Evolutionary conservation across 441 rosid genomes (phyloP), one percentile per base, ranked within the genome.

Genomic region (Bocquillonia castaneifolia): DNA sequence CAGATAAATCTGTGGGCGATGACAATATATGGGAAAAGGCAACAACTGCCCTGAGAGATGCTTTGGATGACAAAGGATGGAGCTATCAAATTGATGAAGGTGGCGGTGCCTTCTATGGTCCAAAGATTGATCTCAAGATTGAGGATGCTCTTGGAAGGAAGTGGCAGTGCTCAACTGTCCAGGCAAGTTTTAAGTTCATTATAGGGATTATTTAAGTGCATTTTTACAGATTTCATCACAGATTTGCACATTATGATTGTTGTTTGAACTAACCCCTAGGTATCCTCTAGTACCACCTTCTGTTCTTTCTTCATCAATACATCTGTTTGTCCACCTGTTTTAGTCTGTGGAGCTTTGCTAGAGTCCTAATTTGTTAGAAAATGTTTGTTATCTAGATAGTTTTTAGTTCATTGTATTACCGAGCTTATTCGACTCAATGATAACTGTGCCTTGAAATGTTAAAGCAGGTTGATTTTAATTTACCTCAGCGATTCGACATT

Each of bases 81-180:
- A 78, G 72, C 81, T 90, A 90, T 78, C 85, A 90, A 77, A 83
- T 89, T 74, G 98, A 90, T 75, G 98, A 86, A 61, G 98, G 97
- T 42, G 98, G 98, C n/a, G 98, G 98, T 12, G 98, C 98, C 25
- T 93, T 93, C 80, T 88, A 93, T 64, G 98, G 97, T 73, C 98
- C 98, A 23, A 93, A 93, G 82, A 90, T 93, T 58, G 98, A 93
- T 63, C 87, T 93, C 67, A 93, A 93, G 84, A 90, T 93, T 34
- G 90, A 90, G 85, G 98, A 93, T 78, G 93, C 97, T 47, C 84
- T 93, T 55, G 96, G 98, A 79, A 88, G 98, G 81, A 90, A 90
- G 75, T 93, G 98, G 98, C 98, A 93, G 73, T 90, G 98, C 83
- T 93, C 98, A 69, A 93, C 98, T 51, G 82, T 93, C 74, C 98